These are phyloP conservation scores for Malus asiatica DNA, from an alignment of 306 rosid species.

Conservation along the genomic window DNA sequence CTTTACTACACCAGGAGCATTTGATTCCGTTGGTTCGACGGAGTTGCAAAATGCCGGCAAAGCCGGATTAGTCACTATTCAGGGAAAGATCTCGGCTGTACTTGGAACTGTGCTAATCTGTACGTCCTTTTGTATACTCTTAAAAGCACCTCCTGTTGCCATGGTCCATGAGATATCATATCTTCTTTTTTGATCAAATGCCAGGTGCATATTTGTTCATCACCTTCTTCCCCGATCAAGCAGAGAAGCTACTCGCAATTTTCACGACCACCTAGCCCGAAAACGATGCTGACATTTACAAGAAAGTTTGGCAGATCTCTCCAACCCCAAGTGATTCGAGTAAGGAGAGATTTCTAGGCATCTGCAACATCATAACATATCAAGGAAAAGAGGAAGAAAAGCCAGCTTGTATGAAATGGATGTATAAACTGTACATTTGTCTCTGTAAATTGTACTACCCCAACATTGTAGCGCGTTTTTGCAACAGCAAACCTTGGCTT, in stretches of 20 bases:
- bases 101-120: conserved; percentile 86
- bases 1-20: conserved; percentile 42
- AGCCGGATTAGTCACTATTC: conserved; percentile 79
- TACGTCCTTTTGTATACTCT: conserved; percentile 26
- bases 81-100: conserved; percentile 84
- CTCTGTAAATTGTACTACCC: background rate
- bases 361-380: too few species aligned
- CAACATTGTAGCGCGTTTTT: background rate
- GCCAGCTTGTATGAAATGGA: background rate
- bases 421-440: background rate
- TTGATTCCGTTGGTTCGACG: conserved; percentile 66
- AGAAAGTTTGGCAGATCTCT: too few species aligned
- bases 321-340: too few species aligned
- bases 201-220: conserved; percentile 81
- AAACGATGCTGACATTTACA: background rate
- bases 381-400: background rate
- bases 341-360: too few species aligned
- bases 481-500: background rate
- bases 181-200: background rate
- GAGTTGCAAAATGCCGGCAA: conserved; percentile 92
- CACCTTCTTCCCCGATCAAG: conserved; percentile 95
- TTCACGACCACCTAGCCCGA: conserved; percentile 40
- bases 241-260: conserved; percentile 70
- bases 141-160: accelerated
- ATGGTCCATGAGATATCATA: background rate